These are phyloP conservation scores for Pseudocercospora musae DNA, from an alignment of 2,329 filamentous ascomycete genomes.

Conservation along the genomic window DNA sequence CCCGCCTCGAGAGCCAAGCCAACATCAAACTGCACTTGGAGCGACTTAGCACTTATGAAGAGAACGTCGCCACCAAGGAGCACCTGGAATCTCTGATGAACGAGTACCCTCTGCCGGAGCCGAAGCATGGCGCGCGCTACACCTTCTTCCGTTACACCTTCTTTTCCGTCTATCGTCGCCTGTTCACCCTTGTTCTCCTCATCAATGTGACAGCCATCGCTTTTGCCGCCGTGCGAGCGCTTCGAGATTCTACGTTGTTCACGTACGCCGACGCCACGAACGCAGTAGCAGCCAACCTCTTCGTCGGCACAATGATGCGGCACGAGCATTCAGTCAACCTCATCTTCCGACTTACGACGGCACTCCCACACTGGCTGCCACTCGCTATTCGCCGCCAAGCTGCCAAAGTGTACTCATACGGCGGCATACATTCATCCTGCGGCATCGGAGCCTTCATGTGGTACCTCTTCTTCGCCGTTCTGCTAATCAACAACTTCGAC, in stretches of 20 bases:
- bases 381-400: slow-evolving; percentile 35
- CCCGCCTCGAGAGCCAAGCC: neutral
- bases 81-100: slow-evolving; percentile 22
- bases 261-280: slow-evolving; percentile 32
- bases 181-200: slow-evolving; percentile 30
- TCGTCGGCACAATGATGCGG: slow-evolving; percentile 36
- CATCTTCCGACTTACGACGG: slow-evolving; percentile 35
- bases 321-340: slow-evolving; percentile 43
- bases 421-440: slow-evolving; percentile 41
- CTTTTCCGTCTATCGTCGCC: slow-evolving; percentile 32
- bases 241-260: slow-evolving; percentile 5
- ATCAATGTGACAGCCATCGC: slow-evolving; percentile 29
- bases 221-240: neutral
- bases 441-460: slow-evolving; percentile 41
- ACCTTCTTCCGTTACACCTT: slow-evolving; percentile 31
- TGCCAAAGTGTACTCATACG: slow-evolving; percentile 42
- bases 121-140: slow-evolving; percentile 19
- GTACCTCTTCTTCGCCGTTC: slow-evolving; percentile 42
- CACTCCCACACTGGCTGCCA: slow-evolving; percentile 36
- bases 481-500: slow-evolving; percentile 30
- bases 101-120: slow-evolving; percentile 23
- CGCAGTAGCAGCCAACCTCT: slow-evolving; percentile 36
- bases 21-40: slow-evolving; percentile 4
- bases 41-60: slow-evolving; percentile 4
- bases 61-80: slow-evolving; percentile 24